Evolutionary conservation across 441 rosid genomes (phyloP).

Genomic region (Pelargonium fulgidum): DNA sequence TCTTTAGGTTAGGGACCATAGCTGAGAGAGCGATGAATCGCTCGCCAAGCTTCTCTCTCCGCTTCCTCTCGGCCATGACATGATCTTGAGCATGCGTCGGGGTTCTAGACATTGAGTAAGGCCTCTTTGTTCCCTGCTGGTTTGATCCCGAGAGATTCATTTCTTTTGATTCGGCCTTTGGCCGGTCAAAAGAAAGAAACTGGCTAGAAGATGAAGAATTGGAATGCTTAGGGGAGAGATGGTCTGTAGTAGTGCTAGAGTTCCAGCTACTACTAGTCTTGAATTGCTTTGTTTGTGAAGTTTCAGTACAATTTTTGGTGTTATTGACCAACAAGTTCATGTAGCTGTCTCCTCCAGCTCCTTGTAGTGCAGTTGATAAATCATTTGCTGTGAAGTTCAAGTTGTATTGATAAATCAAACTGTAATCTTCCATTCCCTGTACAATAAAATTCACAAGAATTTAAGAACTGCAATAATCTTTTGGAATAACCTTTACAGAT

Average conservation of each 20-base stretch:
- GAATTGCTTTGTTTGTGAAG: background rate
- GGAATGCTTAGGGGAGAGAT: too few relatives aligned
- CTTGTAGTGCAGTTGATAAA: background rate
- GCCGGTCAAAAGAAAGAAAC: background rate
- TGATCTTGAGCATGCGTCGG: slow-evolving; percentile 56
- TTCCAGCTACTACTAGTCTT: too few relatives aligned
- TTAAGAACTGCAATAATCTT: background rate
- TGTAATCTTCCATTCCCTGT: background rate
- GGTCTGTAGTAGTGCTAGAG: too few relatives aligned
- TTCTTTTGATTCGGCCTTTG: slow-evolving; percentile 25
- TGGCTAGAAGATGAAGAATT: background rate
- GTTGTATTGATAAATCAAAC: background rate
- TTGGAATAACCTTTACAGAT: too few relatives aligned
- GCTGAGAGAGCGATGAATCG: slow-evolving; percentile 72
- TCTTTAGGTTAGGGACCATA: slow-evolving; percentile 64
- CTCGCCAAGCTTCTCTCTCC: slow-evolving; percentile 68
- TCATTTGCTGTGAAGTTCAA: background rate
- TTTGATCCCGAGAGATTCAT: background rate
- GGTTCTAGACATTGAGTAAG: slow-evolving; percentile 24
- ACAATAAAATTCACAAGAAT: background rate
- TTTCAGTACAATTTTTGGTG: background rate
- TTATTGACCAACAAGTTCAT: slow-evolving; percentile 2
- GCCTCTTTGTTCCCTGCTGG: slow-evolving; percentile 25
- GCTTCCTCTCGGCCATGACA: slow-evolving; percentile 59
- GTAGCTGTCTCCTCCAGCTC: slow-evolving; percentile 3